Conservation (phyloP, 495 filamentous ascomycete genomes). For the Penicillium atrosanguineum region DNA sequence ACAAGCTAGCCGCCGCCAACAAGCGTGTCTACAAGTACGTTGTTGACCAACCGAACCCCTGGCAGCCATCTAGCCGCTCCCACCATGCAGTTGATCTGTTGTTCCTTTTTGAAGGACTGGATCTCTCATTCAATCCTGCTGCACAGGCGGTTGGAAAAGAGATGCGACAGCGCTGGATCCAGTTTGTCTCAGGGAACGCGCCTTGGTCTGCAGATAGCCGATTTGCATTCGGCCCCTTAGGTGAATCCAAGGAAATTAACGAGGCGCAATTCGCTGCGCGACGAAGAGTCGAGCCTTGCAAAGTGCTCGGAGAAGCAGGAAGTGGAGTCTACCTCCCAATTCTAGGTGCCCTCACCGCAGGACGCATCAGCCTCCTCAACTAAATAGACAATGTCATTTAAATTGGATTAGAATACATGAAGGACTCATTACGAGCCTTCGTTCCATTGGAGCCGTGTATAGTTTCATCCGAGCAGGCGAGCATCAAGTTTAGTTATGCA, state of each 20-base stretch:
- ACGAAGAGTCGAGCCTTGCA: conserved; percentile 26
- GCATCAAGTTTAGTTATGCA: neutral
- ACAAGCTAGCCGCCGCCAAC: conserved; percentile 26
- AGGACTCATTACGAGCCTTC: no score
- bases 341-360: conserved; percentile 32
- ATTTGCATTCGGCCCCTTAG: conserved; percentile 37
- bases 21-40: conserved; percentile 40
- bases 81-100: conserved; percentile 47
- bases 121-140: conserved; percentile 31
- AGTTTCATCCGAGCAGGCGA: neutral
- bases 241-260: conserved; percentile 34
- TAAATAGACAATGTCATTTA: conserved; percentile 9
- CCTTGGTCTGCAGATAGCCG: conserved; percentile 30
- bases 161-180: conserved; percentile 36
- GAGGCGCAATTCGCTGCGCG: conserved; percentile 31
- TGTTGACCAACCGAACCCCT: conserved; percentile 44
- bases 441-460: no score
- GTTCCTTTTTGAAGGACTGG: conserved; percentile 37
- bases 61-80: conserved; percentile 38
- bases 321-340: conserved; percentile 33
- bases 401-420: no score
- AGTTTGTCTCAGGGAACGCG: conserved; percentile 28
- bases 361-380: conserved; percentile 39
- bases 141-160: conserved; percentile 30
- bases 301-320: conserved; percentile 30